phyloP scores from a whole-genome alignment of 164 flowering plant genomes.

The Buxus sempervirens region DNA sequence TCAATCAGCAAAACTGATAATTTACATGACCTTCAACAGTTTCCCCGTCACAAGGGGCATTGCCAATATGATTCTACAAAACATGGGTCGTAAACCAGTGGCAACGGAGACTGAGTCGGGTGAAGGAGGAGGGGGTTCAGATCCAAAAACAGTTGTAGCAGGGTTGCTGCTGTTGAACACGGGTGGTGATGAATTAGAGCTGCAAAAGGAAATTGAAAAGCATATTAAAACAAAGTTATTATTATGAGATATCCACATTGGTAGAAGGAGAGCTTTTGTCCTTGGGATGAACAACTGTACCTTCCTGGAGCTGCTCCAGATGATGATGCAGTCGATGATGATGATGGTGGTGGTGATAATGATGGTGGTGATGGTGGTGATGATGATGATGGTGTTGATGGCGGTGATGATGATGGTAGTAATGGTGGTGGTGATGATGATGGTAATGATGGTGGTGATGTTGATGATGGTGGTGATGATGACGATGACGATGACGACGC shows the following conservation, averaged over 20 bases:
- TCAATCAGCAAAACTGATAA: background rate
- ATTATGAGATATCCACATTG: background rate
- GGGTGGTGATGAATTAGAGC: slow-evolving; percentile 38
- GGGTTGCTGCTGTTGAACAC: slow-evolving; percentile 44
- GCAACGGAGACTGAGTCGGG: slow-evolving; percentile 35
- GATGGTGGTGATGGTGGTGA: slow-evolving; percentile 23
- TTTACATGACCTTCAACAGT: slow-evolving; percentile 5
- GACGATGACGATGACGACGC: slow-evolving; percentile 33
- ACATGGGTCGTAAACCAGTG: slow-evolving; percentile 22
- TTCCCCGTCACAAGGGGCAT: slow-evolving; percentile 23
- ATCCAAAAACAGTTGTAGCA: slow-evolving; percentile 34
- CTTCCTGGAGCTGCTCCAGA: slow-evolving; percentile 4
- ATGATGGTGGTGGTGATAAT: slow-evolving; percentile 16
- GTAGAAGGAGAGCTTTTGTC: background rate
- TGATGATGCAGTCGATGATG: background rate
- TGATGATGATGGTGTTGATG: slow-evolving; percentile 30
- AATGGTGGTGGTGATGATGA: slow-evolving; percentile 13
- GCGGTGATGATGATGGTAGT: slow-evolving; percentile 42
- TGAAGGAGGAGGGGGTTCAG: slow-evolving; percentile 37
- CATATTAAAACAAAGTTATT: background rate
- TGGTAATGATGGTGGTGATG: slow-evolving; percentile 21
- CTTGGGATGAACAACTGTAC: background rate
- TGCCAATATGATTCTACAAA: slow-evolving; percentile 23
- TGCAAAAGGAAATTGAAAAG: slow-evolving; percentile 21
- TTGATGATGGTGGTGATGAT: slow-evolving; percentile 21